Evolutionary conservation across 495 filamentous ascomycete genomes (phyloP), one percentile per base, ranked within the genome.

Genomic region (Aspergillus conjunctus): DNA sequence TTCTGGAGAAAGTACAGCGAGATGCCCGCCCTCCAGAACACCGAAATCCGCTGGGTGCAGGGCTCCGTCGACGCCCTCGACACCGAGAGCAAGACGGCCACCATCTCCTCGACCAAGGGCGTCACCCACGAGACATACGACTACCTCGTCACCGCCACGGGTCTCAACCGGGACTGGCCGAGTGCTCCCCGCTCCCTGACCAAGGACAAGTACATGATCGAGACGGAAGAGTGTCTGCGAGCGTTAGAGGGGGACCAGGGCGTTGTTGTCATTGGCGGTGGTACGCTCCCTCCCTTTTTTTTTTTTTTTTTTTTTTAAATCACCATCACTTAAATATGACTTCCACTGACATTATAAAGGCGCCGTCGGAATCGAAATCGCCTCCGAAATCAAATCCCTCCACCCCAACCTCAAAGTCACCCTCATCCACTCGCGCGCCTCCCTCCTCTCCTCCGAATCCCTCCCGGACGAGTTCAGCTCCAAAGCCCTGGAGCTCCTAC

Each of bases 331-430:
- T n/a, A n/a, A n/a, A n/a, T n/a, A n/a, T n/a, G n/a, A n/a, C n/a
- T n/a, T n/a, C n/a, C n/a, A n/a, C n/a, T n/a, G n/a, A n/a, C 17
- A 32, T 14, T 4, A 22, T 34, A 45, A 21, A 75, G 87, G 87
- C 15, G 88, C 88, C 9, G 88, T 90, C 4, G 88, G 88, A 10
- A 82, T 90, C 45, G 88, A 91, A 64, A 87, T 90, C 77, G 86
- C 88, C 0, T 80, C 85, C 11, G 88, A 91, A 69, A 66, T 89
- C 46, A 88, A 87, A 66, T 66, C 78, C 11, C 68, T 83, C 10
- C 71, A 84, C n/a, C 87, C 88, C 0, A 43, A 77, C 2, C 70
- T 84, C 41, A 78, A 79, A 37, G 80, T 91, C 20, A 88, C 83
- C 0, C 75, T 91, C 0, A 79, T 89, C n/a, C 88, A 91, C 68